These are phyloP conservation scores for Alternaria ventricosa DNA, from an alignment of 2,329 filamentous ascomycete species.

Conservation along the genomic window DNA sequence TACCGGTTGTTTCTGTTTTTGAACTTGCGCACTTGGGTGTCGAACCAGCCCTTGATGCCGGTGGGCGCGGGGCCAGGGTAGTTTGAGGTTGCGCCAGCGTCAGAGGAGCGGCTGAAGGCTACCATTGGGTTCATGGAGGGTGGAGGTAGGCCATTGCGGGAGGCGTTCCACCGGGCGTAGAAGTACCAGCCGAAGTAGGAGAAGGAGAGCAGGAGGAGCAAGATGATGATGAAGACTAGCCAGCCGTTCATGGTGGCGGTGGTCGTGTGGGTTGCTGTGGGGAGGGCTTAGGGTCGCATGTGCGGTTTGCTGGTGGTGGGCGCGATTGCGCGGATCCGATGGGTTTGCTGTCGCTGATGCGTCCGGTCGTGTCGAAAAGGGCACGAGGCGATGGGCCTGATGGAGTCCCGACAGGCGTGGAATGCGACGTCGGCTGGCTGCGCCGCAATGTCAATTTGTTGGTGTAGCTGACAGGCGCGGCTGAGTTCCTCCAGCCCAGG, in stretches of 20 bases:
- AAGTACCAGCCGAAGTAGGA: conserved; percentile 71
- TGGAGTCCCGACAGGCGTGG: not conserved
- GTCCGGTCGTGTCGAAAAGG: not conserved
- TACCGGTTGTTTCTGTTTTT: conserved; percentile 70
- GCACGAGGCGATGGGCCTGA: not conserved
- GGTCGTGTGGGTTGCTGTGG: conserved; percentile 11
- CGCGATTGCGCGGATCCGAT: conserved; percentile 14
- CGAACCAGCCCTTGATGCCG: conserved; percentile 76
- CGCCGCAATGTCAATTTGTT: conserved; percentile 16
- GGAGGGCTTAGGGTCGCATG: conserved; percentile 13
- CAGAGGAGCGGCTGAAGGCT: conserved; percentile 63
- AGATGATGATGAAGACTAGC: conserved; percentile 73
- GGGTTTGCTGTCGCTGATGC: not conserved
- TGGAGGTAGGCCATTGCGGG: conserved; percentile 75
- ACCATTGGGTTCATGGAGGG: conserved; percentile 74
- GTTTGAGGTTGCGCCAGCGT: conserved; percentile 44
- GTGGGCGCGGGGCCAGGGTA: conserved; percentile 61
- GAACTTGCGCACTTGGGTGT: conserved; percentile 68
- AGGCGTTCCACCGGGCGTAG: conserved; percentile 75
- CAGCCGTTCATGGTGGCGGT: conserved; percentile 45
- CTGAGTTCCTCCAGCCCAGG: conserved; percentile 23
- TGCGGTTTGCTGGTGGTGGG: conserved; percentile 14
- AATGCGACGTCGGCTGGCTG: conserved; percentile 4
- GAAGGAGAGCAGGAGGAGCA: conserved; percentile 68
- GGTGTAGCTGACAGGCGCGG: conserved; percentile 24